phyloP scores from a whole-genome alignment of 495 filamentous ascomycete species.

The Elasticomyces elasticus region DNA sequence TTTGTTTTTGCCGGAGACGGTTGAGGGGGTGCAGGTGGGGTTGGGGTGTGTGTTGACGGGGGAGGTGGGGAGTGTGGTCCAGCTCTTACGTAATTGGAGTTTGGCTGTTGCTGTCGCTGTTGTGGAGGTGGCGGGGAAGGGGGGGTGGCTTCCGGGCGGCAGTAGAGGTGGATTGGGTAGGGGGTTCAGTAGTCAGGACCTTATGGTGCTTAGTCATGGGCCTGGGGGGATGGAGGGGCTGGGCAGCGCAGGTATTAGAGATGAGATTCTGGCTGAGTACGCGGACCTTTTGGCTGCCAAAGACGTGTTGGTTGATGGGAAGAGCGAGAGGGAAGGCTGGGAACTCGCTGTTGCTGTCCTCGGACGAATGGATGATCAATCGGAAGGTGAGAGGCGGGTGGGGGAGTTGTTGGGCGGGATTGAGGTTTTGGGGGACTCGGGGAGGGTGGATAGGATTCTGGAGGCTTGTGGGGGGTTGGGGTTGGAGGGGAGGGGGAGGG shows the following conservation, averaged over 20 bases:
- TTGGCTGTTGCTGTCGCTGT: constrained; percentile 62
- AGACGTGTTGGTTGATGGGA: constrained; percentile 29
- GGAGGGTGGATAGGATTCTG: constrained; percentile 66
- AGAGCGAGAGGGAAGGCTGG: constrained; percentile 58
- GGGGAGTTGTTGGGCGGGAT: constrained; percentile 44
- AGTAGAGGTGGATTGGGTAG: constrained; percentile 11
- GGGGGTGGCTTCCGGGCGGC: constrained; percentile 54
- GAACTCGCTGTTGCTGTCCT: constrained; percentile 71
- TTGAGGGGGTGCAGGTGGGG: constrained; percentile 63
- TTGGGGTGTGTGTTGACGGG: constrained; percentile 70
- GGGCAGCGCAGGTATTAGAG: constrained; percentile 38
- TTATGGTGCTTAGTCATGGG: constrained; percentile 52
- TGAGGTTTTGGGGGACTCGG: constrained; percentile 51
- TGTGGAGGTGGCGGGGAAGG: constrained; percentile 65
- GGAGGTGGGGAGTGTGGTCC: constrained; percentile 60
- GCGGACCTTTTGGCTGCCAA: constrained; percentile 45
- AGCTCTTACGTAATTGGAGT: constrained; percentile 68
- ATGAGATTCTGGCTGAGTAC: constrained; percentile 65
- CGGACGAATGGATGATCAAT: constrained; percentile 57
- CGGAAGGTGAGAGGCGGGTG: constrained; percentile 56
- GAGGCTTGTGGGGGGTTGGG: constrained; percentile 57
- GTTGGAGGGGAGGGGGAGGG: constrained; percentile 59
- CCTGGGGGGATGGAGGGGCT: constrained; percentile 23
- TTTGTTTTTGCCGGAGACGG: constrained; percentile 58
- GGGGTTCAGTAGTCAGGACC: constrained; percentile 41